Evolutionary conservation across 164 flowering plant genomes (phyloP).

Genomic region (Kalanchoe fedtschenkoi): DNA sequence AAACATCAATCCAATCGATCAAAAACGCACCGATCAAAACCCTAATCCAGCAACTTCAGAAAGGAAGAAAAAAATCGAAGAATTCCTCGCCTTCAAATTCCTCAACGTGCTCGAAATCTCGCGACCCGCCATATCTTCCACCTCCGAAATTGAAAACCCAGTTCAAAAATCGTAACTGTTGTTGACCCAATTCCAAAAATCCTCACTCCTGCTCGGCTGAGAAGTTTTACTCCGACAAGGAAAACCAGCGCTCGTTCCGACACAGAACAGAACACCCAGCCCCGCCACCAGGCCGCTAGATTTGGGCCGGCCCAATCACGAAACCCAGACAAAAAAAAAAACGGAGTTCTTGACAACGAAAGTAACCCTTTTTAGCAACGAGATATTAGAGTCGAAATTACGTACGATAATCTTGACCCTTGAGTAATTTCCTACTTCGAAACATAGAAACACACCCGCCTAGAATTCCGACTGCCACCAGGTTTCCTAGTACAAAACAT

Average conservation of each 20-base stretch:
- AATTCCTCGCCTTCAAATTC: slow-evolving; percentile 3
- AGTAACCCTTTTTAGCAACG: too few relatives aligned
- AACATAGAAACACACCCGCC: too few relatives aligned
- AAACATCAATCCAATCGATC: background rate
- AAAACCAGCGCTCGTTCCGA: background rate
- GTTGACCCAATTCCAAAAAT: background rate
- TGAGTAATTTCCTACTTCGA: too few relatives aligned
- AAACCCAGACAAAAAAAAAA: too few relatives aligned
- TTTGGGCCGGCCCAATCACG: background rate
- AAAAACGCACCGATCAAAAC: background rate
- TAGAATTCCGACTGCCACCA: too few relatives aligned
- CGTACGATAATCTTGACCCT: too few relatives aligned
- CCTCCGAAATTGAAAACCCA: background rate
- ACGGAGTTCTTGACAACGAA: too few relatives aligned
- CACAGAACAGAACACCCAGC: background rate
- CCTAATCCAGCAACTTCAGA: background rate
- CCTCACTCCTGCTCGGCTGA: background rate
- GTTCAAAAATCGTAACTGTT: background rate
- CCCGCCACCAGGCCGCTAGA: background rate
- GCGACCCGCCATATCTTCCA: slow-evolving; percentile 4
- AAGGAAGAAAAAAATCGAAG: background rate
- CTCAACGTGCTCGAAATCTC: slow-evolving; percentile 8
- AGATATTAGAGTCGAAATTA: too few relatives aligned
- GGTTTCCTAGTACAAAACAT: too few relatives aligned
- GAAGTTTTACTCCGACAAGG: background rate